Base-by-base conservation (phyloP, 202 grass and related monocot genomes). In the Zizania palustris region DNA sequence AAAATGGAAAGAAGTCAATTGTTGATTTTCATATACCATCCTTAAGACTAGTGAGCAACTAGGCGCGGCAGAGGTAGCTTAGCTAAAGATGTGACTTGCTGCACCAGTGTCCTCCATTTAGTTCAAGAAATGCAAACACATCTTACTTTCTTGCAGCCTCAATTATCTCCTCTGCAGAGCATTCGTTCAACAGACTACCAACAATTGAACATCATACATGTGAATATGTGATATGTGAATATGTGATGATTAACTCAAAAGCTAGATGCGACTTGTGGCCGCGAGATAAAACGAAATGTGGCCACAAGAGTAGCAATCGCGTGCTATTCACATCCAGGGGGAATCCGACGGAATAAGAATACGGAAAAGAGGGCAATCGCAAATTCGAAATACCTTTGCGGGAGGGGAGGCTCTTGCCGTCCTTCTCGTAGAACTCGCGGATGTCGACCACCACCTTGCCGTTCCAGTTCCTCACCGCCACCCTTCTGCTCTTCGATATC, bases 401-500 rank as follows among this genome's bases (percentile, higher is more conserved):
- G 33, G 79, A 67, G 13, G 95, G 95, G 36, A 94, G 76, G 74
- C 74, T 73, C 89, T 94, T 98, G 68, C 91, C 91, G 67, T 98
- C 95, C 84, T 95, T 92, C 60, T 37, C 33, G 71, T 86, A 98
- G 85, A 92, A 94, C 80, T 98, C 91, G 70, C 91, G 88, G 18
- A 98, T 76, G 92, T 98, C 91, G 18, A 98, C 95, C 50, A 80
- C 28, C 39, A 87, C 71, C 76, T 83, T 94, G 4, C 95, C 95
- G 4, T 87, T 88, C 89, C 91, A 98, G 43, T 5, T 88, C 83
- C 80, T 82, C 71, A 98, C 95, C 1, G 85, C 44, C 45, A 95
- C 86, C 83, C 53, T 90, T 87, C 79, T 84, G 61, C 85, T 98
- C 87, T 98, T 98, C 16, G 95, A 93, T 63, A 98, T 82, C 95